phyloP scores from a whole-genome alignment of 1,284 basidiomycete species.

The Fomes fomentarius region DNA sequence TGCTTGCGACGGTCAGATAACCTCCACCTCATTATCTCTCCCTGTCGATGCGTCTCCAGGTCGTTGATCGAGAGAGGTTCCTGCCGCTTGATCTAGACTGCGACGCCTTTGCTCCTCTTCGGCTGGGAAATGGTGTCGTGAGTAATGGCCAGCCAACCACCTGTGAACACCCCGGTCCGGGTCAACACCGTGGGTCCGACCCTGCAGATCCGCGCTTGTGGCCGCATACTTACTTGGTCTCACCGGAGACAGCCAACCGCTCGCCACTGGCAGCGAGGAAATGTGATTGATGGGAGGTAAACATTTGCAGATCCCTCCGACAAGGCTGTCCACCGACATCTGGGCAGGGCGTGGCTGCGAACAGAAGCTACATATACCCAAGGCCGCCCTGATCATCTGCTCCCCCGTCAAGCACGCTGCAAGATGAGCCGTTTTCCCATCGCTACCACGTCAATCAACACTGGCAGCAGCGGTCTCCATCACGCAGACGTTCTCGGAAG shows the following conservation, averaged over 20 bases:
- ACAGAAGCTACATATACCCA: slow-evolving; percentile 15
- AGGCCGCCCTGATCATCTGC: slow-evolving; percentile 11
- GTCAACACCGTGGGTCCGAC: slow-evolving; percentile 1
- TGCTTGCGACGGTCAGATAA: too few species aligned
- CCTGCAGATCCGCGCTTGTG: slow-evolving; percentile 15
- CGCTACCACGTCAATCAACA: slow-evolving; percentile 25
- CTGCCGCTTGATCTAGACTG: neutral
- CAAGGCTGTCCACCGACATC: slow-evolving; percentile 17
- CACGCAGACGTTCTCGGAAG: slow-evolving; percentile 11
- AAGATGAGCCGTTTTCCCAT: slow-evolving; percentile 21
- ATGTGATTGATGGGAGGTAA: slow-evolving; percentile 18
- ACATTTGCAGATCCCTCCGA: slow-evolving; percentile 22
- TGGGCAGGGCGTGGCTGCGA: neutral
- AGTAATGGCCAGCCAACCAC: neutral
- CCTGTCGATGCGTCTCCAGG: neutral
- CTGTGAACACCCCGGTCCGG: too few species aligned
- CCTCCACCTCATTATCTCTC: too few species aligned
- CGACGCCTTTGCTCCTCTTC: too few species aligned
- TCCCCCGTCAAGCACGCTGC: slow-evolving; percentile 19
- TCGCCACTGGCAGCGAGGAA: neutral
- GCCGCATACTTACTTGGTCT: too few species aligned
- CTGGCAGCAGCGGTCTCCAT: slow-evolving; percentile 20
- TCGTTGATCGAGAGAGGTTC: neutral
- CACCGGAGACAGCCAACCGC: slow-evolving; percentile 9
- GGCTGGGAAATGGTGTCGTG: too few species aligned